Evolutionary conservation across 1,284 basidiomycete genomes (phyloP).

Genomic region (Austroboletus niveus): DNA sequence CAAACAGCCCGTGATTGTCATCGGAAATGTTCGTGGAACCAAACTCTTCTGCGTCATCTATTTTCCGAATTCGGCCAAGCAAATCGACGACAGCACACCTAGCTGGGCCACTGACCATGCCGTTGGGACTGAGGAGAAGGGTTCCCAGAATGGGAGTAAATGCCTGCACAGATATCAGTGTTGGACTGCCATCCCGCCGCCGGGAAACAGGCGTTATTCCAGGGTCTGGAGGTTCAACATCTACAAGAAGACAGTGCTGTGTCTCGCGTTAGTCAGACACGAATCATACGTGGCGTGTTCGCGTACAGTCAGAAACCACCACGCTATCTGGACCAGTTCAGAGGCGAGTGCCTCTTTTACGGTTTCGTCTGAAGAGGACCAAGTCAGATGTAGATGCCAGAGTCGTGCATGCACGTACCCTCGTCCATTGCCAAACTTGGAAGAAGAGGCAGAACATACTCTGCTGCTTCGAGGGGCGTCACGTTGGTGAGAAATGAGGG

Average conservation of each 20-base stretch:
- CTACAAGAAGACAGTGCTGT: conserved; percentile 59
- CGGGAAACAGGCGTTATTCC: conserved; percentile 10
- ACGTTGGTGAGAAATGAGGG: conserved; percentile 74
- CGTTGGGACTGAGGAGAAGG: conserved; percentile 80
- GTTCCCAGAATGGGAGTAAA: conserved; percentile 93
- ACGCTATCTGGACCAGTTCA: conserved; percentile 81
- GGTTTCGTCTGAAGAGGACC: conserved; percentile 62
- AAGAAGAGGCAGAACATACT: conserved; percentile 91
- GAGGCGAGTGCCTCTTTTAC: conserved; percentile 91
- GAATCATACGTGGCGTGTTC: conserved; percentile 25
- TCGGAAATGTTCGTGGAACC: conserved; percentile 25
- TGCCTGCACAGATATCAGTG: conserved; percentile 72
- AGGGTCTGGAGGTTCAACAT: conserved; percentile 37
- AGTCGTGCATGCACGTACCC: conserved; percentile 44
- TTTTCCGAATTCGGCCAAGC: conserved; percentile 60
- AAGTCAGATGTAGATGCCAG: conserved; percentile 10
- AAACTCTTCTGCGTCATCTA: conserved; percentile 39
- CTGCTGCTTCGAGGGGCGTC: conserved; percentile 85
- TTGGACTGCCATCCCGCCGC: conserved; percentile 23
- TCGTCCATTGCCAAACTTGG: conserved; percentile 86
- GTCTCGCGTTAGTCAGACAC: conserved; percentile 6
- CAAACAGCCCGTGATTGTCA: conserved; percentile 48
- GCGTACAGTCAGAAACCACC: conserved; percentile 84
- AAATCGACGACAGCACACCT: conserved; percentile 79
- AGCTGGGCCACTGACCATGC: conserved; percentile 69